Evolutionary conservation across 2,329 filamentous ascomycete species (phyloP).

Genomic region (Drechslera avenae): DNA sequence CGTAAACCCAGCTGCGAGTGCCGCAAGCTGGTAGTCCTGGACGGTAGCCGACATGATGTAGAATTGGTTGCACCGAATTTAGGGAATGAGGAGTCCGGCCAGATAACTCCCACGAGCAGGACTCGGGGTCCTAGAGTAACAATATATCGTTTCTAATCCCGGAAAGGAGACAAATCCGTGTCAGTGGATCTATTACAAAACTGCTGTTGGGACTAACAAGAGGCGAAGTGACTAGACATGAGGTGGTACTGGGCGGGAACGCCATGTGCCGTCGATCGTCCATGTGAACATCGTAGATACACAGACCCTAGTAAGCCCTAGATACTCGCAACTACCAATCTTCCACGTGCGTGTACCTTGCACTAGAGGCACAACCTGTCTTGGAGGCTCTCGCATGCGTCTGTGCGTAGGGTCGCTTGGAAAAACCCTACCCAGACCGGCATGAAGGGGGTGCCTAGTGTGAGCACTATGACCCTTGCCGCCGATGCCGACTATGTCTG

Average conservation of each 20-base stretch:
- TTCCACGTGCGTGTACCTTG: background rate
- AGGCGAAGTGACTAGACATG: constrained; percentile 2
- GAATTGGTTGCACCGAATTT: background rate
- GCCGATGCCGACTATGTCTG: constrained; percentile 2
- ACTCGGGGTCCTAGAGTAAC: background rate
- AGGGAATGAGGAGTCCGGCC: constrained; percentile 1
- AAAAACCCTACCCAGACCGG: constrained; percentile 1
- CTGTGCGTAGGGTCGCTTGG: constrained; percentile 5
- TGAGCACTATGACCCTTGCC: constrained; percentile 1
- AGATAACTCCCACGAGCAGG: background rate
- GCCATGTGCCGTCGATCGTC: constrained; percentile 5
- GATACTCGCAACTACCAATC: constrained; percentile 3
- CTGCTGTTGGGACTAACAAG: constrained; percentile 5
- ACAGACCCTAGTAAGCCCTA: background rate
- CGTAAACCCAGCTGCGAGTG: constrained; percentile 43
- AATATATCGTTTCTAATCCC: constrained; percentile 2
- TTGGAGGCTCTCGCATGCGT: background rate
- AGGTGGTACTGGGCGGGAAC: background rate
- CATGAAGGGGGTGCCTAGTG: background rate
- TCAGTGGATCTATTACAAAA: constrained; percentile 1
- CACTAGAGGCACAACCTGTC: background rate
- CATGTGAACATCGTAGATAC: background rate
- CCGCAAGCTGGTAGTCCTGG: constrained; percentile 38
- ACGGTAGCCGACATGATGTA: constrained; percentile 28
- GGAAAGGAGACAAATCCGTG: constrained; percentile 8